Conservation (phyloP, 192 early-diverging fungal genomes). For the Entomortierella lignicola region DNA sequence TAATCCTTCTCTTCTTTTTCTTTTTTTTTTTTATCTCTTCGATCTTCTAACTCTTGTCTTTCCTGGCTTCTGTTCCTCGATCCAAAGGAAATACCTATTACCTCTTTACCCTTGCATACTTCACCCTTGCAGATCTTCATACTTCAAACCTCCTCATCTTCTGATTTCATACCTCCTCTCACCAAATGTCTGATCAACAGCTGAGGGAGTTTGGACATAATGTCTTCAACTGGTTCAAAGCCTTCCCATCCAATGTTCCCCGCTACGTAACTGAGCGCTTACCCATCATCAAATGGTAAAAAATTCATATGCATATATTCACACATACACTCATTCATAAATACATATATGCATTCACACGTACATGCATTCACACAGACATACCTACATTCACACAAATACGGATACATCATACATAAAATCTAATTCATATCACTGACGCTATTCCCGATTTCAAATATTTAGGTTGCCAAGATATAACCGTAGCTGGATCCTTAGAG, state of each 20-base stretch:
- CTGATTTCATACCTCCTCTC: neutral
- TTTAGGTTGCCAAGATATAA: slow-evolving; percentile 53
- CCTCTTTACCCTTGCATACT: neutral
- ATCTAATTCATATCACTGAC: neutral
- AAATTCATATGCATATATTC: neutral
- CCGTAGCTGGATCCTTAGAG: slow-evolving; percentile 60
- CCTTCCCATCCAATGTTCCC: slow-evolving; percentile 40
- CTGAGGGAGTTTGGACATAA: slow-evolving; percentile 28
- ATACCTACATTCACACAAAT: too few relatives aligned
- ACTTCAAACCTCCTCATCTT: neutral
- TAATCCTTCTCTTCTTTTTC: neutral
- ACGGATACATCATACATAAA: too few relatives aligned
- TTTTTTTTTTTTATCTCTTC: slow-evolving; percentile 13
- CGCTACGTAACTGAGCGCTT: slow-evolving; percentile 45
- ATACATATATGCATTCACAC: too few relatives aligned
- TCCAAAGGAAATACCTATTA: slow-evolving; percentile 3
- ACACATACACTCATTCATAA: too few relatives aligned
- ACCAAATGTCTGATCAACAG: slow-evolving; percentile 41
- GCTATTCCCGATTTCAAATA: neutral
- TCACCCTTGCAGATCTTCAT: neutral
- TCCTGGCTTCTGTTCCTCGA: neutral
- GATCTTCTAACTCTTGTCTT: slow-evolving; percentile 1
- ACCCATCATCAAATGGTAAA: slow-evolving; percentile 54
- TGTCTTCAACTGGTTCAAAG: slow-evolving; percentile 40
- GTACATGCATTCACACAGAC: too few relatives aligned